These are phyloP conservation scores for Suillus subalutaceus DNA, from an alignment of 768 basidiomycete genomes.

Conservation along the genomic window DNA sequence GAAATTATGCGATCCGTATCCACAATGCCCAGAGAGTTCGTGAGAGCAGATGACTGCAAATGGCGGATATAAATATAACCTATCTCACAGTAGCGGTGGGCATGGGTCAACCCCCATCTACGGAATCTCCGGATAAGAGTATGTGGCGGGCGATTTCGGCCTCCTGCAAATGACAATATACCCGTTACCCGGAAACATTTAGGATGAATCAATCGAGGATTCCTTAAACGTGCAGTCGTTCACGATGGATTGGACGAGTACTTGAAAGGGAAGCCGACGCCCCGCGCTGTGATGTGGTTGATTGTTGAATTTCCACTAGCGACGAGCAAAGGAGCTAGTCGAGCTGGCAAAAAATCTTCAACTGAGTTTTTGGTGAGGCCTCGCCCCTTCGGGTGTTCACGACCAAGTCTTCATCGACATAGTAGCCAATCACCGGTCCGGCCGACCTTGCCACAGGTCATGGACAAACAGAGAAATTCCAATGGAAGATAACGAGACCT, in stretches of 20 bases:
- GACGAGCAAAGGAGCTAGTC: neutral
- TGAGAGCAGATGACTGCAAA: slow-evolving; percentile 1
- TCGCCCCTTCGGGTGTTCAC: neutral
- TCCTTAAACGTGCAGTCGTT: neutral
- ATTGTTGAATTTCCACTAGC: neutral
- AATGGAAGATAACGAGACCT: neutral
- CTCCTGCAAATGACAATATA: neutral
- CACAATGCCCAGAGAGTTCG: neutral
- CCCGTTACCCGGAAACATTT: neutral
- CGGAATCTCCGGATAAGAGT: neutral
- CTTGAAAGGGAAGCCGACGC: neutral
- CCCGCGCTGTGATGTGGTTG: neutral
- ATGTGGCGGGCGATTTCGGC: neutral
- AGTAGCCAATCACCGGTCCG: neutral
- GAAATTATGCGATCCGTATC: neutral
- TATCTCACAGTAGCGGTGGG: neutral
- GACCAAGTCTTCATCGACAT: neutral
- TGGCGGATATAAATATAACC: neutral
- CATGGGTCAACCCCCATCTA: neutral
- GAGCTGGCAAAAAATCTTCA: neutral
- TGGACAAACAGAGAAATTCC: neutral
- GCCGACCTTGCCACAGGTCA: neutral
- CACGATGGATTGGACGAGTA: neutral
- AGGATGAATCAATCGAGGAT: neutral
- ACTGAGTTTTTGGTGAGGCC: neutral